These are phyloP conservation scores for Phanerochaete carnosa DNA, from an alignment of 768 basidiomycete genomes.

Conservation along the genomic window DNA sequence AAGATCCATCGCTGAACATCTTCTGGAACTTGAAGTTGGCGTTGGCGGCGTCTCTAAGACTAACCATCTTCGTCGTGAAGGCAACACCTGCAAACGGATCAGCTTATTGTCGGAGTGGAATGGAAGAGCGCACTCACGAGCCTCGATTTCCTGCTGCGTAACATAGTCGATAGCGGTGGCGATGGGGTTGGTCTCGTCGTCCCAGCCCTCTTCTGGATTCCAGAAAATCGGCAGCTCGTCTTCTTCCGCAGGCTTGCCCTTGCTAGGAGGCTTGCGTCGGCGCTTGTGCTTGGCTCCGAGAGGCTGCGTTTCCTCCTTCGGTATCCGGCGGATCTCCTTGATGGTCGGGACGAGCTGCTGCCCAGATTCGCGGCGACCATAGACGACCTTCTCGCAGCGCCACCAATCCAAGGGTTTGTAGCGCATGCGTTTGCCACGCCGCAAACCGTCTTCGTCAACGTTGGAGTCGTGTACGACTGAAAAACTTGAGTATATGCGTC, in stretches of 20 bases:
- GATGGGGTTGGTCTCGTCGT: conserved; percentile 65
- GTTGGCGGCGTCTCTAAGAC: conserved; percentile 56
- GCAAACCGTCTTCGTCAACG: conserved; percentile 43
- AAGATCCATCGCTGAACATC: conserved; percentile 87
- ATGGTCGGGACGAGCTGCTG: conserved; percentile 60
- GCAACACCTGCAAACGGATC: conserved; percentile 59
- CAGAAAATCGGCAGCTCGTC: conserved; percentile 38
- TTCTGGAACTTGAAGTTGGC: conserved; percentile 85
- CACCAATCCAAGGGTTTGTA: conserved; percentile 84
- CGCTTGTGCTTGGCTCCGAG: conserved; percentile 39
- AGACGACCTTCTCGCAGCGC: conserved; percentile 89
- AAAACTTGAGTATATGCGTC: neutral
- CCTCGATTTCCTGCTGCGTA: conserved; percentile 53
- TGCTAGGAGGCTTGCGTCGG: conserved; percentile 34
- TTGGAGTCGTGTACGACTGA: conserved; percentile 25
- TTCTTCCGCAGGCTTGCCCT: conserved; percentile 33
- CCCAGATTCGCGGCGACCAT: conserved; percentile 57
- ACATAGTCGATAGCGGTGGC: conserved; percentile 69
- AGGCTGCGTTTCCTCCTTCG: conserved; percentile 46
- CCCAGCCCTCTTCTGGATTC: conserved; percentile 72
- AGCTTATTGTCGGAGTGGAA: neutral
- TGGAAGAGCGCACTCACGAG: conserved; percentile 66
- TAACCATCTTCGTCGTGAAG: conserved; percentile 67
- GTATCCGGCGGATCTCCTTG: conserved; percentile 57
- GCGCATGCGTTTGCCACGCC: conserved; percentile 67